Percentiles rank a stretch among this genome's conserved stretches.
phyloP scores from a whole-genome alignment of 2,329 filamentous ascomycete genomes.

The Botryotinia convoluta region DNA sequence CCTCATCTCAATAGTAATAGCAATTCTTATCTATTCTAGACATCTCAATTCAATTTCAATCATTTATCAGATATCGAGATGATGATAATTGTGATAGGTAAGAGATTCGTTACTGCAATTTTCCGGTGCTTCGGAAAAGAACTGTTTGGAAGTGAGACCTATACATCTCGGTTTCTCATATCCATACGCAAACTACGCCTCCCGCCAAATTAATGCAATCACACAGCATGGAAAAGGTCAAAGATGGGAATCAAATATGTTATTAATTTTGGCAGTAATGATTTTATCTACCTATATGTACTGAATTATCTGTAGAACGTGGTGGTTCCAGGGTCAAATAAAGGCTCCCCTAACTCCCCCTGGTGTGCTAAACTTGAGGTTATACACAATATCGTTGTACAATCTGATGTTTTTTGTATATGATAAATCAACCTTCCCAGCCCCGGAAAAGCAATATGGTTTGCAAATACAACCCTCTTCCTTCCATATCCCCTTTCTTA shows the following conservation, averaged over 20 bases:
- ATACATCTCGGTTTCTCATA: not conserved
- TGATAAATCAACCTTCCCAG: not conserved
- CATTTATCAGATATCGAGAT: not conserved
- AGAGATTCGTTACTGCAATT: not conserved
- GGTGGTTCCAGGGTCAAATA: not conserved
- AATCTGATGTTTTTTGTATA: slow-evolving; percentile 24
- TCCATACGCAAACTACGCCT: not conserved
- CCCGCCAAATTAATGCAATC: not conserved
- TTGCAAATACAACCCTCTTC: slow-evolving; percentile 6
- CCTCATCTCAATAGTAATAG: not conserved
- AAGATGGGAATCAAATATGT: not conserved
- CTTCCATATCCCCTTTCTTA: not conserved
- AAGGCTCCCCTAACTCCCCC: slow-evolving; percentile 13
- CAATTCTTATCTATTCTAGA: not conserved
- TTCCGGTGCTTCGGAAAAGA: not conserved
- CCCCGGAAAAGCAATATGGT: slow-evolving; percentile 10
- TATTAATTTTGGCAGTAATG: slow-evolving; percentile 10
- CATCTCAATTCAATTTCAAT: not conserved
- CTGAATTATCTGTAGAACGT: slow-evolving; percentile 4
- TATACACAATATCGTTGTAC: slow-evolving; percentile 23
- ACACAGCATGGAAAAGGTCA: not conserved
- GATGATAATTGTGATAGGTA: not conserved
- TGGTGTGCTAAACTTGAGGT: not conserved
- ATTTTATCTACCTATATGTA: slow-evolving; percentile 1
- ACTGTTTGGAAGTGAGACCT: not conserved